Base-by-base conservation (phyloP, 1,284 basidiomycete genomes). In the Ustilago lituana region DNA sequence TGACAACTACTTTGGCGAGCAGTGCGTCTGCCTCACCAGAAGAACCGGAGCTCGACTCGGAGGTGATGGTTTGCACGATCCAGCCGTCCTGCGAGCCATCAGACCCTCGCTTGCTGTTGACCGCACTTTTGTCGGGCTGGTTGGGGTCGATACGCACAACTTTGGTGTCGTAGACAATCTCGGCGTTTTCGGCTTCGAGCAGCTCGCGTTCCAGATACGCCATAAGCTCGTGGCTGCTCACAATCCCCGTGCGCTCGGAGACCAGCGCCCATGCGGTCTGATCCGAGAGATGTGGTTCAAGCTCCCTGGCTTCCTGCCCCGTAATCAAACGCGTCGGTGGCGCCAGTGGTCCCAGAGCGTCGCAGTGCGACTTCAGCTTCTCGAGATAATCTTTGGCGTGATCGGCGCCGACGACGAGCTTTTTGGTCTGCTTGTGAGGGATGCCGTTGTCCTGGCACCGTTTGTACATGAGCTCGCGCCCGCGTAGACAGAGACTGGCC, bases 131-230 rank as follows among this genome's bases (percentile, higher is more conserved):
- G 17, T 61, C 51, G 9, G 67, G 62, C n/a, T 56, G 23, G 41
- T 66, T 56, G n/a, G 88, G 87, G 78, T 97, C 94, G 12, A 98
- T 86, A 24, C 95, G 88, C n/a, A 96, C 92, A 19, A 93, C 92
- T 20, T 86, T 86, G 0, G 94, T 96, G 3, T 89, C 89, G 75
- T 89, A 90, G 0, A 90, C 91, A 10, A 96, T 83, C 53, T 92
- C 88, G 10, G 91, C 91, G 24, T 83, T 86, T 40, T 88, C 90
- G 4, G 88, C 87, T 8, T 91, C 88, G 9, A 83, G 83, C 48
- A 97, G 88, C 49, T 94, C 91, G 68, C 86, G 86, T 79, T 92
- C 91, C 32, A 97, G 84, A 62, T 87, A 89, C 70, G 88, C 86
- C 87, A 94, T 91, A 27, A 84, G 66, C 5, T 88, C 83, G 84